A percentile compares a stretch with the other conserved stretches of the same genome.
These are phyloP conservation scores for Metschnikowia similis DNA, from an alignment of 805 yeast genomes.

Conservation along the genomic window DNA sequence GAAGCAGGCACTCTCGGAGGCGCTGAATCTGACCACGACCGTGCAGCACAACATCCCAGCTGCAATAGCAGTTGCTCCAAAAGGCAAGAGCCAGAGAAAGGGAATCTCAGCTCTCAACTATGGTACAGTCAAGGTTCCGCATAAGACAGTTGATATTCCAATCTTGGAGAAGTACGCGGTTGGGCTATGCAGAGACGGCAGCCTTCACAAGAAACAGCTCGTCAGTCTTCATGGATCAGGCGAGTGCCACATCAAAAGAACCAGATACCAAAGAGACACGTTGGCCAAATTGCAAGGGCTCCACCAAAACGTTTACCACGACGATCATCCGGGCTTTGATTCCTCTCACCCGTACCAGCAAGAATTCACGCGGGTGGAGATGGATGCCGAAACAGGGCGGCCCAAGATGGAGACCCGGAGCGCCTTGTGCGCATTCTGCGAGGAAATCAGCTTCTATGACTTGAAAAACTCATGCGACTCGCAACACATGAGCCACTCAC, in stretches of 20 bases:
- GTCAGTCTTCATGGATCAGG: constrained; percentile 4
- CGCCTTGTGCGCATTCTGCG: constrained; percentile 36
- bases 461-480: constrained; percentile 32
- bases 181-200: not conserved
- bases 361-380: constrained; percentile 15
- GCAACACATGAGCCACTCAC: constrained; percentile 31
- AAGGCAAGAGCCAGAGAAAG: constrained; percentile 2
- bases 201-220: constrained; percentile 1
- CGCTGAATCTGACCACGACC: not conserved
- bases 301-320: constrained; percentile 8
- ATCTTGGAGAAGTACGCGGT: constrained; percentile 7
- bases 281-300: constrained; percentile 2
- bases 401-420: constrained; percentile 20
- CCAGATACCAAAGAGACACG: constrained; percentile 6
- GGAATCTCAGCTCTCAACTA: constrained; percentile 6
- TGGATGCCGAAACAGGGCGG: constrained; percentile 4
- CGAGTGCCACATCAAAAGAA: constrained; percentile 7
- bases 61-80: not conserved
- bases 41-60: not conserved
- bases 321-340: constrained; percentile 7
- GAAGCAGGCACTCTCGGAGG: not conserved
- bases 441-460: constrained; percentile 23
- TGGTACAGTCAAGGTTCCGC: not conserved
- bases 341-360: constrained; percentile 15
- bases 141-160: not conserved